Evolutionary conservation across 106 monocot species (phyloP), one percentile per base, ranked within the genome.

Genomic region (Allium sativum): DNA sequence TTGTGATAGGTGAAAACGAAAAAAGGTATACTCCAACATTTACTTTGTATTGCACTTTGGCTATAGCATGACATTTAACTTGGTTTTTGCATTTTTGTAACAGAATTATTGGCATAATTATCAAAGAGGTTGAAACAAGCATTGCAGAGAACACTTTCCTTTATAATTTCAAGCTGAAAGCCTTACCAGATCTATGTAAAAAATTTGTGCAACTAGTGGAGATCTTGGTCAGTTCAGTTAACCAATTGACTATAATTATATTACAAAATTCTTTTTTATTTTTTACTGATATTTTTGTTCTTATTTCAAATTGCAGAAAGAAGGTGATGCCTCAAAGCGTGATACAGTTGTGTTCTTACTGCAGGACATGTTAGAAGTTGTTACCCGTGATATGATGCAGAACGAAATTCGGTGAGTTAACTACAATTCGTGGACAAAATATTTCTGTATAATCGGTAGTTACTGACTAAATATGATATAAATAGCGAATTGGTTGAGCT

Each of bases 311-410:
- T 44, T 67, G 16, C 76, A 98, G 91, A 98, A 92, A 83, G 85
- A 92, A 58, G 80, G 85, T 18, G 82, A 92, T 68, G 70, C 79
- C 31, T 87, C 84, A 16, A 98, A 81, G 57, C 77, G 72, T 61
- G 91, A 92, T 69, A 74, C 73, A 67, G 79, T 98, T 20, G 82
- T 98, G 17, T 70, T 92, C 62, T 56, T 98, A 64, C 79, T 98
- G 56, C 98, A 98, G 79, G 91, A 98, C 70, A 98, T 98, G 87
- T 68, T 98, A 68, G 98, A 98, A 79, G 91, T 98, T 14, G 80
- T 98, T 48, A 92, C 98, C 7, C 82, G 91, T 59, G 98, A 98
- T 77, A 85, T 98, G 91, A 98, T 98, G 98, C 78, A 81, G 64
- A 82, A 91, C 76, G 96, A 88, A 68, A 98, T 79, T 67, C 76